These are phyloP conservation scores for Protomyces pachydermus DNA, from an alignment of 1,139 yeast genomes.

Conservation along the genomic window DNA sequence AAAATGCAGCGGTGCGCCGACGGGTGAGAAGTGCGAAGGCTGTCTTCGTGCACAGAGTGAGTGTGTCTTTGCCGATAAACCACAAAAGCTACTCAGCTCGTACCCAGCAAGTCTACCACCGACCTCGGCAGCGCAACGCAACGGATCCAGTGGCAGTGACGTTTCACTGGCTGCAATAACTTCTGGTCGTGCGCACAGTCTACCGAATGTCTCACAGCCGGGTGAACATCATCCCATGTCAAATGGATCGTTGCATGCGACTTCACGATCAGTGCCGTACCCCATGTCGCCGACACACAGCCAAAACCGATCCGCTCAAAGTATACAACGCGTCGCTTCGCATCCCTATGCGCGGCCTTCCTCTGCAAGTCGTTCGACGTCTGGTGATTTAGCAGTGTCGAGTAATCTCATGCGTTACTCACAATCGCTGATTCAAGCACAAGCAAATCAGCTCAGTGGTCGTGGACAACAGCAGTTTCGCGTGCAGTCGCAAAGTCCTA, in stretches of 20 bases:
- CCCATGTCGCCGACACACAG: neutral
- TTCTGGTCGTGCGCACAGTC: neutral
- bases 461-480: neutral
- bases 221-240: neutral
- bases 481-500: neutral
- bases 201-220: neutral
- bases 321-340: neutral
- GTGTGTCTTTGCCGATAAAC: conserved; percentile 24
- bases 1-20: conserved; percentile 22
- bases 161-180: neutral
- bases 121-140: neutral
- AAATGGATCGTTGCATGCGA: neutral
- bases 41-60: conserved; percentile 18
- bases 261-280: neutral
- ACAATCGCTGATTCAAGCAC: conserved; percentile 21
- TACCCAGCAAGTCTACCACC: neutral
- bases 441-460: conserved; percentile 10
- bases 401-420: conserved; percentile 10
- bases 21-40: conserved; percentile 19
- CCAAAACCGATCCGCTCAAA: neutral
- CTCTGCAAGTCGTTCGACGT: neutral
- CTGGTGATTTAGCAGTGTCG: conserved; percentile 5
- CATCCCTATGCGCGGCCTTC: conserved; percentile 21
- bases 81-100: neutral
- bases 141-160: neutral